phyloP scores from a whole-genome alignment of 2,329 filamentous ascomycete species.

The Lizonia empirigonia region DNA sequence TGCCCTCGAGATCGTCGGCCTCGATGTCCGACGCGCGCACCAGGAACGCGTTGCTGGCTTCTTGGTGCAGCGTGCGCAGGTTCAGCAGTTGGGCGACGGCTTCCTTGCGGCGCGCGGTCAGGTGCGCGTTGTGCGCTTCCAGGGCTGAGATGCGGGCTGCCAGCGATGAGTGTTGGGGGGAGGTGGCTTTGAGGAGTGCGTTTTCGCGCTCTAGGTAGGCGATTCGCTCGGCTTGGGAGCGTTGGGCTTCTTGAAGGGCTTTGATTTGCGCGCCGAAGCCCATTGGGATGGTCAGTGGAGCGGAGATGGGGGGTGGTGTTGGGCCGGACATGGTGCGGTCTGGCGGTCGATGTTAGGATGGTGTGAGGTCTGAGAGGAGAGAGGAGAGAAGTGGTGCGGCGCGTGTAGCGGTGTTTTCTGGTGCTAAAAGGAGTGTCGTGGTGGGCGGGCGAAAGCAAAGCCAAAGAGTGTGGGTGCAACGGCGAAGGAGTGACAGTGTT shows the following conservation, averaged over 20 bases:
- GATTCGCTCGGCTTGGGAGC: conserved; percentile 14
- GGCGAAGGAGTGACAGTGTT: neutral
- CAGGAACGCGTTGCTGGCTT: conserved; percentile 26
- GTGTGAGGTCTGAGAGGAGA: too few species aligned
- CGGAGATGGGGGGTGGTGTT: neutral
- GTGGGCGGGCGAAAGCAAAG: neutral
- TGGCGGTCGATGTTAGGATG: neutral
- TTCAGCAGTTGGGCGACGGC: conserved; percentile 24
- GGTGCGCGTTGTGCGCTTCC: conserved; percentile 15
- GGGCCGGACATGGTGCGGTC: neutral
- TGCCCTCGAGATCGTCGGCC: conserved; percentile 27
- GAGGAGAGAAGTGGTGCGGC: neutral
- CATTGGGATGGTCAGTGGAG: conserved; percentile 14
- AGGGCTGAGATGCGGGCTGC: conserved; percentile 17
- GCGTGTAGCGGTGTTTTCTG: neutral
- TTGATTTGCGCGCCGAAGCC: conserved; percentile 25
- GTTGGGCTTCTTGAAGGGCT: conserved; percentile 18
- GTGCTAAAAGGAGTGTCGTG: neutral
- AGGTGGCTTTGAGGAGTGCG: conserved; percentile 6
- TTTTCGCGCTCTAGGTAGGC: conserved; percentile 20
- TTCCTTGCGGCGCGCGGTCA: conserved; percentile 22
- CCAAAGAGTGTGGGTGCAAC: neutral
- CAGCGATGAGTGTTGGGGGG: neutral
- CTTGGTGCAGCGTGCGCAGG: conserved; percentile 25
- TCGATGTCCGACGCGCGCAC: conserved; percentile 23